Evolutionary conservation across 2,329 filamentous ascomycete species (phyloP).

Genomic region (Paracamarosporium sp.): DNA sequence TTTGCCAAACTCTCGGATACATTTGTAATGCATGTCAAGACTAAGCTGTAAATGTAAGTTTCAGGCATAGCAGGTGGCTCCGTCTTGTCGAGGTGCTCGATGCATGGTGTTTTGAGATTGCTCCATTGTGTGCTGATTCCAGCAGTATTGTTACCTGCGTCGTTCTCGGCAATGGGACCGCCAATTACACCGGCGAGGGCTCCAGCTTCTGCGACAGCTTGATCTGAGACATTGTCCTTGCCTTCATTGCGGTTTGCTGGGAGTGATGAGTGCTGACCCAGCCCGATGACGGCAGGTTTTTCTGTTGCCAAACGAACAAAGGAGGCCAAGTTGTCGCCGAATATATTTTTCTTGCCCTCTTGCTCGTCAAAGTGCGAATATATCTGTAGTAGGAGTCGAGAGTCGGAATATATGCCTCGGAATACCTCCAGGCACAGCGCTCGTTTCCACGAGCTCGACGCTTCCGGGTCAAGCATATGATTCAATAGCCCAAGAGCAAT

Average conservation of each 20-base stretch:
- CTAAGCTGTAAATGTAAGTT: constrained; percentile 90
- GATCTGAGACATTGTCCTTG: constrained; percentile 70
- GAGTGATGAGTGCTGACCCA: constrained; percentile 86
- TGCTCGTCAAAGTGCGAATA: constrained; percentile 80
- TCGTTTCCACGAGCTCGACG: constrained; percentile 80
- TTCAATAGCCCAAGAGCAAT: constrained; percentile 82
- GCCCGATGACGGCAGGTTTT: constrained; percentile 85
- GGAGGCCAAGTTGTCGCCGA: constrained; percentile 82
- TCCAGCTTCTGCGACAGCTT: constrained; percentile 87
- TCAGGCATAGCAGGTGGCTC: constrained; percentile 85
- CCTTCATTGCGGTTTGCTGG: constrained; percentile 68
- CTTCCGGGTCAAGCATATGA: constrained; percentile 86
- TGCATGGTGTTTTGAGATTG: constrained; percentile 81
- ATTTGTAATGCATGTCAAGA: constrained; percentile 85
- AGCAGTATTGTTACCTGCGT: constrained; percentile 67
- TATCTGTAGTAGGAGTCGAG: constrained; percentile 77
- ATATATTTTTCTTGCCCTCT: constrained; percentile 74
- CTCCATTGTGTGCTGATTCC: constrained; percentile 96
- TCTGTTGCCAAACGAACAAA: constrained; percentile 95
- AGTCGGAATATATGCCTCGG: constrained; percentile 82
- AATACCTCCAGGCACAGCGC: constrained; percentile 92
- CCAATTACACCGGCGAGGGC: constrained; percentile 87
- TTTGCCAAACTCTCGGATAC: constrained; percentile 93
- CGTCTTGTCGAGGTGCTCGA: constrained; percentile 92
- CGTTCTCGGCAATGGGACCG: constrained; percentile 64